A percentile compares a stretch with the other conserved stretches of the same genome.
These are phyloP conservation scores for Boletales sp. DNA, from an alignment of 768 basidiomycete species.

Conservation along the genomic window DNA sequence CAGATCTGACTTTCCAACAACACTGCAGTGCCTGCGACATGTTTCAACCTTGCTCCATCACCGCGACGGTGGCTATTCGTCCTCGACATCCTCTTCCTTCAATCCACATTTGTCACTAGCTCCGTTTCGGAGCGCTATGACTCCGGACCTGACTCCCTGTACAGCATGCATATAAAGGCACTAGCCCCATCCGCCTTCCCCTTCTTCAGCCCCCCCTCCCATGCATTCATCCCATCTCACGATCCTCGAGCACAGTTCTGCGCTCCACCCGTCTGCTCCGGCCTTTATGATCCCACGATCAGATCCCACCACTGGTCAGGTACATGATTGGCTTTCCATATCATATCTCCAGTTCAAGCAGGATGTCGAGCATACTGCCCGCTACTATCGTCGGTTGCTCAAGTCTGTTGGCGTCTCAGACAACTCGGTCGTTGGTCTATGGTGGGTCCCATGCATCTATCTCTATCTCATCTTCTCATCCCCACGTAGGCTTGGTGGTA, in stretches of 20 bases:
- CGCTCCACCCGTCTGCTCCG: constrained; percentile 43
- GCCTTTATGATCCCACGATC: constrained; percentile 60
- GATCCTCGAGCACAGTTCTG: constrained; percentile 55
- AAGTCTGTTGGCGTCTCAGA: constrained; percentile 41
- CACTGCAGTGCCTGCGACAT: constrained; percentile 33
- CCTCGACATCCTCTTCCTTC: constrained; percentile 27
- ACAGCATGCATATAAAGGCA: constrained; percentile 32
- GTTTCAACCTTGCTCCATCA: constrained; percentile 34
- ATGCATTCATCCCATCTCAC: constrained; percentile 54
- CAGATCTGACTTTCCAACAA: constrained; percentile 24
- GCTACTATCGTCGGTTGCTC: constrained; percentile 58
- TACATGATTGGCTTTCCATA: constrained; percentile 56
- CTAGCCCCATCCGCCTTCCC: constrained; percentile 3
- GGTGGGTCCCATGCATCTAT: constrained; percentile 43
- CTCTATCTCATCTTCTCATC: constrained; percentile 7
- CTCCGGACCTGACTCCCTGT: constrained; percentile 12
- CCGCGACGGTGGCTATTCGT: constrained; percentile 33
- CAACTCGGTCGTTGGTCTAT: constrained; percentile 66
- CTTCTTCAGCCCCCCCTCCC: constrained; percentile 7
- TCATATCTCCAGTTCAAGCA: constrained; percentile 60
- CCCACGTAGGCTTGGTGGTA: constrained; percentile 60
- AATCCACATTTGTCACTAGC: constrained; percentile 24
- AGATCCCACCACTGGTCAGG: constrained; percentile 38
- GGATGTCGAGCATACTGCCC: constrained; percentile 65
- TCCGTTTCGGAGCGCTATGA: constrained; percentile 28